Evolutionary conservation across 2,329 filamentous ascomycete species (phyloP).

Genomic region (Botryotinia convoluta): DNA sequence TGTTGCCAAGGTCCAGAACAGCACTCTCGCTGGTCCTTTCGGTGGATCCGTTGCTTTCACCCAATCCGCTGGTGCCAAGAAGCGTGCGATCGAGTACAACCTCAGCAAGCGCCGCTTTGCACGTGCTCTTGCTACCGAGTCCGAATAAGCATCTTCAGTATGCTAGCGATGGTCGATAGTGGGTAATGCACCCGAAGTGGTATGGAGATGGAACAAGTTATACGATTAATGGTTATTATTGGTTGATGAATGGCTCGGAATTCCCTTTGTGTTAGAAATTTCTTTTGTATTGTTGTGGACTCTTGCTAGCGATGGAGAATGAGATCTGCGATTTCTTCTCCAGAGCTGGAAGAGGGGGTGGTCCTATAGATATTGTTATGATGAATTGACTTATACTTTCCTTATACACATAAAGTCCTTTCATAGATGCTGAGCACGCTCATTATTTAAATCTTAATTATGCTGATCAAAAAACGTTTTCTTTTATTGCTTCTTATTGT

Average conservation of each 20-base stretch:
- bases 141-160: conserved; percentile 26
- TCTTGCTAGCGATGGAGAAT: conserved; percentile 1
- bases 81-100: conserved; percentile 59
- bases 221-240: conserved; percentile 12
- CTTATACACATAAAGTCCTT: conserved; percentile 9
- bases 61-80: conserved; percentile 55
- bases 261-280: conserved; percentile 13
- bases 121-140: conserved; percentile 28
- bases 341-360: neutral
- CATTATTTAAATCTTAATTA: conserved; percentile 16
- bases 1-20: conserved; percentile 62
- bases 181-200: neutral
- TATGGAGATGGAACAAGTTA: neutral
- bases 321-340: conserved; percentile 16
- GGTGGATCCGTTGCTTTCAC: conserved; percentile 66
- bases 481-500: neutral
- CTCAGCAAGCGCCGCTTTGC: conserved; percentile 40
- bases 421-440: conserved; percentile 15
- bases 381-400: conserved; percentile 12
- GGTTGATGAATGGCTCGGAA: neutral
- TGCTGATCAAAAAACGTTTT: conserved; percentile 12
- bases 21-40: conserved; percentile 61
- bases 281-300: neutral
- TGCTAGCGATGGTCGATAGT: neutral
- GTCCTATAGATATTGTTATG: conserved; percentile 13